Percentiles rank a stretch among this genome's conserved stretches.
Evolutionary conservation across 306 rosid species (phyloP).

Genomic region (Elaeagnus macrophylla): DNA sequence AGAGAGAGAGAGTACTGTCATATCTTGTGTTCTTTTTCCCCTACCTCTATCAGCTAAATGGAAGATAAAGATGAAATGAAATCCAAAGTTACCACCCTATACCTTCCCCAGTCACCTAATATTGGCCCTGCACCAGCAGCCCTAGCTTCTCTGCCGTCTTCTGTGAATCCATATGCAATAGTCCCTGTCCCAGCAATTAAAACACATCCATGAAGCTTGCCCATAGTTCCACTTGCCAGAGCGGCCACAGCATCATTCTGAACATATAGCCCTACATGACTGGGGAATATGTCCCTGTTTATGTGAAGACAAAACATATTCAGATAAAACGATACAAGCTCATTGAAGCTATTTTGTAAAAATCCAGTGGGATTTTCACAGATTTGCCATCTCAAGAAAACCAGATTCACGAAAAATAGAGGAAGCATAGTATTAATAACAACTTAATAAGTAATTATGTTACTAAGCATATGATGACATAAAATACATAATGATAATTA

Average conservation of each 20-base stretch:
- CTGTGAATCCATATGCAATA: slow-evolving; percentile 84
- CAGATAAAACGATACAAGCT: slow-evolving; percentile 8
- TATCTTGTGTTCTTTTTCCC: too few species aligned
- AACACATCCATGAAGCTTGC: slow-evolving; percentile 89
- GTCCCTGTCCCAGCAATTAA: slow-evolving; percentile 90
- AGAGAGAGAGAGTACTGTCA: too few species aligned
- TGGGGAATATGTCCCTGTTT: slow-evolving; percentile 70
- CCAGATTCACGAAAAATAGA: too few species aligned
- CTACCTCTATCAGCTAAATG: too few species aligned
- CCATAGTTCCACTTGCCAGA: slow-evolving; percentile 83
- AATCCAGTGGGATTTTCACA: background rate
- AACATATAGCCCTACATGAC: slow-evolving; percentile 68
- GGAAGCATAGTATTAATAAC: too few species aligned
- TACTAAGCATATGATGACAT: too few species aligned
- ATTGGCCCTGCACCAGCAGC: slow-evolving; percentile 96
- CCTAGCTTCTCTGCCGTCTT: slow-evolving; percentile 86
- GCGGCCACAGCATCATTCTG: slow-evolving; percentile 96
- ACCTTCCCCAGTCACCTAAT: slow-evolving; percentile 99
- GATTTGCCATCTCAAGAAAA: too few species aligned
- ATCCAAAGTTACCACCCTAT: background rate
- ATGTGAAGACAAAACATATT: slow-evolving; percentile 17
- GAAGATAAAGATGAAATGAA: slow-evolving; percentile 2
- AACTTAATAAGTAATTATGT: too few species aligned
- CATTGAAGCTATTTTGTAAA: background rate
- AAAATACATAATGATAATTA: too few species aligned